Evolutionary conservation across 495 filamentous ascomycete species (phyloP), one percentile per base, ranked within the genome.

Genomic region (Daldinia vernicosa): DNA sequence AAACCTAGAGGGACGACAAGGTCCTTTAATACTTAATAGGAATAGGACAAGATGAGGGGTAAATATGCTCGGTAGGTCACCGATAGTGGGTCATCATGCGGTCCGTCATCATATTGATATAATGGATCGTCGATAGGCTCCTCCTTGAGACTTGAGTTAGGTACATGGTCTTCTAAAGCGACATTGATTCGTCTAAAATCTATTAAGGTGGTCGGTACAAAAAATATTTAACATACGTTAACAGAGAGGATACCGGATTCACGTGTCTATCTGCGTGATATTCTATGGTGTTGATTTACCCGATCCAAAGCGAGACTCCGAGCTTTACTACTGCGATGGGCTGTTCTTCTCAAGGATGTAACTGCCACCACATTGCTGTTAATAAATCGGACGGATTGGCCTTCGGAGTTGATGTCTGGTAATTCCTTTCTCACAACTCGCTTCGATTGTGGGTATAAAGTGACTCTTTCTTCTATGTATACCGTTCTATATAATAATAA

Each of bases 1-100:
- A 11, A 6, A 40, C 6, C 17, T 8, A 12, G 14, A 30, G 15
- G 43, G 24, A 54, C 26, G 27, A 35, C 26, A 58, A 22, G 28
- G 22, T 17, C 27, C 12, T 56, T 64, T 59, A 52, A 64, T 63
- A 69, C 33, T 47, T n/a, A 47, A 70, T 47, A 32, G 55, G 28
- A 47, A 70, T 47, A 32, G 55, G 28, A 55, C 24, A 53, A 60
- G 62, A 62, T 52, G 62, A 66, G 62, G 68, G 68, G 68, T 70
- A 70, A 57, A 15, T 60, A 47, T 60, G 39, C 15, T 50, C 51
- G 12, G 51, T 32, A 55, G 22, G 27, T 52, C 37, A 35, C 51
- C 55, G 56, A 62, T 50, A 14, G 68, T 70, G 68, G 68, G 62
- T 61, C 68, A 19, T 40, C 22, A 70, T 70, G 68, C 62, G 66